Conservation (phyloP, 495 filamentous ascomycete species). For the Penicillium lagena region DNA sequence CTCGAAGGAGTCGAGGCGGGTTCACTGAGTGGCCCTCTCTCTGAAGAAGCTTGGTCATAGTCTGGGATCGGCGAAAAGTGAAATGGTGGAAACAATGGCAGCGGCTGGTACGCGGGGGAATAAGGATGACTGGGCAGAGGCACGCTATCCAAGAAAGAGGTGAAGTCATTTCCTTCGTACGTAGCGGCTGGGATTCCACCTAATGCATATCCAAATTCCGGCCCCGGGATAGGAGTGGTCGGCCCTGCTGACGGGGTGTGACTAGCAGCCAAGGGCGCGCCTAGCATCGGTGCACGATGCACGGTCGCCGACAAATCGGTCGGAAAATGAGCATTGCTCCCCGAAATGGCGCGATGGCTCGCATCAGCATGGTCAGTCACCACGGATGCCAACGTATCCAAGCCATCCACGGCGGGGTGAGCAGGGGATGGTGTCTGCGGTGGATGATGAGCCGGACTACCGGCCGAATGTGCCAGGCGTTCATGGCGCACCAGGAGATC, state of each 20-base stretch:
- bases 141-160: conserved; percentile 36
- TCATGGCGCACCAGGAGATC: conserved; percentile 33
- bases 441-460: conserved; percentile 8
- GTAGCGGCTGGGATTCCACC: conserved; percentile 9
- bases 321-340: conserved; percentile 5
- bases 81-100: conserved; percentile 31
- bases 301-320: conserved; percentile 1
- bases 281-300: conserved; percentile 8
- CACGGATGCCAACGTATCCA: conserved; percentile 30
- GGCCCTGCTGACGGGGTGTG: conserved; percentile 10
- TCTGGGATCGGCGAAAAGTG: conserved; percentile 24
- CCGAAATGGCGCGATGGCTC: conserved; percentile 1
- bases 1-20: conserved; percentile 22
- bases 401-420: conserved; percentile 17
- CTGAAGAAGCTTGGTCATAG: conserved; percentile 16
- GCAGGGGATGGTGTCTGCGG: conserved; percentile 14
- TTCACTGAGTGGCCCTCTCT: conserved; percentile 10
- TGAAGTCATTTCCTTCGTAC: conserved; percentile 33
- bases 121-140: conserved; percentile 34
- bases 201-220: conserved; percentile 23
- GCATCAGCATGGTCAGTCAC: conserved; percentile 19
- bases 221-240: conserved; percentile 12
- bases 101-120: conserved; percentile 33
- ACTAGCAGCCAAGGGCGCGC: conserved; percentile 6
- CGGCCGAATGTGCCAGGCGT: conserved; percentile 23